Conservation (phyloP, 306 rosid species). For the Pterocarpus macrocarpus region DNA sequence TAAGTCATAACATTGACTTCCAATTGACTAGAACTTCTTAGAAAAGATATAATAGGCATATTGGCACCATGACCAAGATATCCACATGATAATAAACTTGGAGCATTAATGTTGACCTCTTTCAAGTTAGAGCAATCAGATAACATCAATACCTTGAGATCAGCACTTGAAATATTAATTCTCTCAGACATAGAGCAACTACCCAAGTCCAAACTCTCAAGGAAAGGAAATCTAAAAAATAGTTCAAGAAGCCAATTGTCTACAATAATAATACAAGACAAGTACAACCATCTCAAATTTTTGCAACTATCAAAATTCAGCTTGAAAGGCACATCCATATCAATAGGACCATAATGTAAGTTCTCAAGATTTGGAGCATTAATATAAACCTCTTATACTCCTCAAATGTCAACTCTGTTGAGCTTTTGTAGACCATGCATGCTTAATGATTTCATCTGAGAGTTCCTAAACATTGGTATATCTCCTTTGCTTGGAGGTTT, state of each 20-base stretch:
- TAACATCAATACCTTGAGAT: conserved; percentile 34
- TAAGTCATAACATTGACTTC: not conserved
- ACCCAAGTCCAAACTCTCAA: conserved; percentile 41
- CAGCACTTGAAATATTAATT: conserved; percentile 41
- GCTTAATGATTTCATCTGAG: conserved; percentile 28
- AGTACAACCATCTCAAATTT: conserved; percentile 26
- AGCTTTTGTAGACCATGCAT: conserved; percentile 32
- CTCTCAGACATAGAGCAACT: conserved; percentile 40
- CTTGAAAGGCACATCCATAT: not conserved
- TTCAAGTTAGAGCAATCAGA: conserved; percentile 16
- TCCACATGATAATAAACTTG: conserved; percentile 19
- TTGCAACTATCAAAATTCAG: conserved; percentile 26
- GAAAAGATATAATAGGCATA: not conserved
- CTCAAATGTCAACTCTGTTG: conserved; percentile 35
- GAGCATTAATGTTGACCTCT: conserved; percentile 42
- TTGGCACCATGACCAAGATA: not conserved
- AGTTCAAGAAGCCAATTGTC: conserved; percentile 40
- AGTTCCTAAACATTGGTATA: no score
- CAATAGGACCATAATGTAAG: not conserved
- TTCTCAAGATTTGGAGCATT: conserved; percentile 35
- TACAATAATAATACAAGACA: conserved; percentile 7
- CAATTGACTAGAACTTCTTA: not conserved
- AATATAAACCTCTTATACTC: conserved; percentile 19
- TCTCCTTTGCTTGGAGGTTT: not conserved
- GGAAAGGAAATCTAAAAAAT: conserved; percentile 38